Base-by-base conservation (phyloP, 352 stramenopile genomes). In the Phytopythium delawarense region DNA sequence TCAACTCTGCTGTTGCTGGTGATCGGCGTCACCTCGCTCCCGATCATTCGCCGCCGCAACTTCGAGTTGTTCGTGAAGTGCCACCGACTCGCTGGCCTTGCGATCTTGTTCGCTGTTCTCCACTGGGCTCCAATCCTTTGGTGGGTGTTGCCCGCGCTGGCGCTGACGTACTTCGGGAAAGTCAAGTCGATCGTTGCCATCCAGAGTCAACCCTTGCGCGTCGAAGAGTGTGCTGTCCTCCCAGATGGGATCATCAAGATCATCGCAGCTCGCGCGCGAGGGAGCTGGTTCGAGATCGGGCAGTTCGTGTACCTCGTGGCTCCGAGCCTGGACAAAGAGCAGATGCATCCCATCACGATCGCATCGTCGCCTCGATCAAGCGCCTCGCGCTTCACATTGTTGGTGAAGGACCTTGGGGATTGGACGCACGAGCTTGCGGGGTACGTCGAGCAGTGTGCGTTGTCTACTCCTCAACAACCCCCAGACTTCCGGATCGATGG, bases 291-390 rank as follows among this genome's bases (percentile, higher is more conserved):
- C 62, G 12, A 59, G 44, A 18, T 62, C 18, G 64, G 64, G 4
- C 59, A 68, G 15, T 62, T 71, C 21, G 60, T 72, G 23, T 74
- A 71, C 23, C 20, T 71, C 23, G 56, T 64, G 3, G 60, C 49
- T 8, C 64, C 63, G 7, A 20, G 44, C 9, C 65, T 74, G 15
- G 71, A 63, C 51, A 61, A 60, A 23, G 44, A 59, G n/a, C 57
- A 74, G 48, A 65, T 65, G 67, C 67, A 74, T 28, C 63, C 67
- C 6, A 71, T 74, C 63, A 68, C 58, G 6, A 65, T 74, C 44
- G 67, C 67, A 20, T 74, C 67, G 37, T 59, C 67, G 13, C 67
- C 67, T 32, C 40, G 51, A 6, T 18, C 37, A 15, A 60, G 54
- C 32, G 54, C 44, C 16, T 49, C 40, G 28, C 20, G 35, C 1